Base-by-base conservation (phyloP, 345 rosid species). In the Salix purpurea region DNA sequence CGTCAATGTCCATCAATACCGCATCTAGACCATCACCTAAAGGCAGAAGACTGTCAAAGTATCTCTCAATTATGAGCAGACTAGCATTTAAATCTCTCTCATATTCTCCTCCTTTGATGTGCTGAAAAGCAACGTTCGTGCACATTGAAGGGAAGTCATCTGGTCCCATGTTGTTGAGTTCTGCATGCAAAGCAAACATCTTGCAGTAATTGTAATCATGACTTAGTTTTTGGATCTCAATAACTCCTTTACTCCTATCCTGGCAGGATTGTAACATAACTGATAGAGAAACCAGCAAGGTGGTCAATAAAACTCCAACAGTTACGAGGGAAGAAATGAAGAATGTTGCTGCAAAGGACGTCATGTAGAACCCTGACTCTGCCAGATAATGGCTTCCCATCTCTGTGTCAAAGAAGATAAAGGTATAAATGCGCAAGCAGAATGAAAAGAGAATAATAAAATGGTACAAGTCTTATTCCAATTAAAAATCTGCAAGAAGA, bases 261-360 rank as follows among this genome's bases (percentile, higher is more conserved):
- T 89, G 83, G 32, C 97, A 94, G 75, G 90, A 86, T 42, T 89
- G 97, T 87, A 90, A 79, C 97, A 91, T 91, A n/a, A 89, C 86
- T 21, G 90, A 69, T 70, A 92, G 82, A 46, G 93, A 81, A 71
- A 91, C 67, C 74, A 94, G 44, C 84, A 94, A 79, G 58, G 95
- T 85, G 56, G 89, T 36, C 42, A 91, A 73, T 76, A 94, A 67
- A 39, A 90, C 81, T n/a, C 91, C 97, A 66, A 90, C 78, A 28
- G 90, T 86, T 18, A 84, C 75, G 32, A 92, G 91, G 46, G 88
- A 84, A 69, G 87, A 87, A 23, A 92, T 78, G 82, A 92, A 91
- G 83, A 92, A 85, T 19, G 89, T 85, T 46, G 91, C 94, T 69
- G 94, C 84, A 71, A 91, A 88, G 40, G 97, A 88, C 74, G 93